phyloP scores from a whole-genome alignment of 1,284 basidiomycete species.

The Inonotus hispidus region DNA sequence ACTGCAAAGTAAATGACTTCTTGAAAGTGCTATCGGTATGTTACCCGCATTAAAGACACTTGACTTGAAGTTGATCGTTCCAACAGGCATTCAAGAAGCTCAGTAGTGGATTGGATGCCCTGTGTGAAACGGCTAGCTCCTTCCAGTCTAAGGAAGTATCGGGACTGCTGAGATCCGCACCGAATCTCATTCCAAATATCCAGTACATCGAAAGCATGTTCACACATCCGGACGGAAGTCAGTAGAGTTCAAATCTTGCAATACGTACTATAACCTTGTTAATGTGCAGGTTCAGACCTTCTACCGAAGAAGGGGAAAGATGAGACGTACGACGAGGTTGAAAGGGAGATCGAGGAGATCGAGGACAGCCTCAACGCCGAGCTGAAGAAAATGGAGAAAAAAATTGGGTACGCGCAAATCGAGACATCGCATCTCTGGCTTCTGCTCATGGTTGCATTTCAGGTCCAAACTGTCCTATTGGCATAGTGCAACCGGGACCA shows the following conservation, averaged over 20 bases:
- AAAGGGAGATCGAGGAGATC: slow-evolving; percentile 59
- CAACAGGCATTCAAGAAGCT: slow-evolving; percentile 74
- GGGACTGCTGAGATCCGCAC: slow-evolving; percentile 73
- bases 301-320: slow-evolving; percentile 81
- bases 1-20: slow-evolving; percentile 83
- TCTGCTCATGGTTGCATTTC: slow-evolving; percentile 1
- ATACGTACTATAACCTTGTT: slow-evolving; percentile 19
- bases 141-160: slow-evolving; percentile 76
- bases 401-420: slow-evolving; percentile 45
- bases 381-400: slow-evolving; percentile 55
- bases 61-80: slow-evolving; percentile 2
- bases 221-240: slow-evolving; percentile 60
- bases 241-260: slow-evolving; percentile 19
- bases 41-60: slow-evolving; percentile 1
- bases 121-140: slow-evolving; percentile 59
- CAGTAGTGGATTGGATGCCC: slow-evolving; percentile 56
- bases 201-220: slow-evolving; percentile 75
- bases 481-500: slow-evolving; percentile 81
- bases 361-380: slow-evolving; percentile 68
- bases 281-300: slow-evolving; percentile 59
- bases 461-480: slow-evolving; percentile 66
- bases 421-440: slow-evolving; percentile 15
- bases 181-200: slow-evolving; percentile 68
- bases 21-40: slow-evolving; percentile 71
- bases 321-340: slow-evolving; percentile 73